A percentile compares a stretch with the other conserved stretches of the same genome.
Conservation (phyloP, 805 yeast genomes). For the Yamadazyma nakazawae region DNA sequence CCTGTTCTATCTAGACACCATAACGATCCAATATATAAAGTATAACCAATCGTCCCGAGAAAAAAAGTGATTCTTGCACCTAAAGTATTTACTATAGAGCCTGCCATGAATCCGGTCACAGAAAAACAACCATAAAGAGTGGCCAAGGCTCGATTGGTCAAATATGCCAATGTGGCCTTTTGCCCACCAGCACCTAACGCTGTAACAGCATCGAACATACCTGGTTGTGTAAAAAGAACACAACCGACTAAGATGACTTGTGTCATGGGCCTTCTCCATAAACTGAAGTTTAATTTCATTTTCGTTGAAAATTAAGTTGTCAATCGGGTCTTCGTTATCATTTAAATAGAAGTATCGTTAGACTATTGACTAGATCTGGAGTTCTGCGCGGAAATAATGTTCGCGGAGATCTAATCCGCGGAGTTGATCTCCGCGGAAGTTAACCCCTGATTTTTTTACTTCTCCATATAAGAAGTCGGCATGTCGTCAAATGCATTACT, state of each 20-base stretch:
- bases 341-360: too few species aligned
- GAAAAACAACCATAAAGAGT: conserved; percentile 12
- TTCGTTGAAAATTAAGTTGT: too few species aligned
- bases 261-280: conserved; percentile 8
- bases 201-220: conserved; percentile 12
- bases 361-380: too few species aligned
- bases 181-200: conserved; percentile 13
- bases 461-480: too few species aligned
- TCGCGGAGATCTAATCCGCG: not conserved
- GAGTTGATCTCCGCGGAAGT: too few species aligned
- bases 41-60: conserved; percentile 15
- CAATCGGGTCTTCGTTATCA: too few species aligned
- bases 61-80: conserved; percentile 12
- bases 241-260: conserved; percentile 10
- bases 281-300: too few species aligned
- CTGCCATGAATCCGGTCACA: conserved; percentile 12
- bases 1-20: conserved; percentile 14
- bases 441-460: too few species aligned
- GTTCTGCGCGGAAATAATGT: not conserved
- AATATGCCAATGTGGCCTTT: conserved; percentile 6
- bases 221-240: conserved; percentile 12
- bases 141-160: conserved; percentile 10
- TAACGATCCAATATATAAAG: conserved; percentile 16
- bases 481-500: too few species aligned
- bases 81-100: conserved; percentile 12